These are phyloP conservation scores for Rubus idaeus DNA, from an alignment of 306 rosid genomes.

Conservation along the genomic window DNA sequence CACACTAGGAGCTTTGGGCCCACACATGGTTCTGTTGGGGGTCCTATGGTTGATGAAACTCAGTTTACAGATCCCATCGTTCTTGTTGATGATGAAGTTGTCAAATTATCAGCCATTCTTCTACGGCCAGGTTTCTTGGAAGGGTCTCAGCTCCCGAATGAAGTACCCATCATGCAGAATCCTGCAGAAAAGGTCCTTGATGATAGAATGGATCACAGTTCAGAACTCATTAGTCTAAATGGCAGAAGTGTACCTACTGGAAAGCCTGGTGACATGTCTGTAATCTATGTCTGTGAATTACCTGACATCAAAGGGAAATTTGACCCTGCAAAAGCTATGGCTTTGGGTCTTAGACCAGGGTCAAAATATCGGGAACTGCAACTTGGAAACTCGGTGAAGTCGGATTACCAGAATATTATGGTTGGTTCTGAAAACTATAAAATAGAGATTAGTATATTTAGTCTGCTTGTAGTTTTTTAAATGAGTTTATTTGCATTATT, in stretches of 20 bases:
- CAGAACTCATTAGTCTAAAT: slow-evolving; percentile 33
- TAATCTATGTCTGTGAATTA: slow-evolving; percentile 78
- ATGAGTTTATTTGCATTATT: slow-evolving; percentile 17
- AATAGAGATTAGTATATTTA: slow-evolving; percentile 3
- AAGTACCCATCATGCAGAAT: slow-evolving; percentile 3
- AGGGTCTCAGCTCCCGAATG: slow-evolving; percentile 22
- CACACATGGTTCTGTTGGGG: slow-evolving; percentile 26
- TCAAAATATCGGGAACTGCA: slow-evolving; percentile 78
- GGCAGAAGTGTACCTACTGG: slow-evolving; percentile 24
- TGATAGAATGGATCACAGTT: slow-evolving; percentile 28
- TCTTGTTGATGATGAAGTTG: slow-evolving; percentile 77
- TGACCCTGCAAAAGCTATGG: slow-evolving; percentile 70
- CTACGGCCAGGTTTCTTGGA: slow-evolving; percentile 49
- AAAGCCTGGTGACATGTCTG: slow-evolving; percentile 90
- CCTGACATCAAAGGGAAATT: slow-evolving; percentile 90
- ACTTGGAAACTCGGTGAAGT: slow-evolving; percentile 76
- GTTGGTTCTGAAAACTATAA: slow-evolving; percentile 45
- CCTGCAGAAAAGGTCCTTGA: slow-evolving; percentile 29
- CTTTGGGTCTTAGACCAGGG: slow-evolving; percentile 77
- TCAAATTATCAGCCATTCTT: slow-evolving; percentile 81
- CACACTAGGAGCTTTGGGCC: slow-evolving; percentile 90
- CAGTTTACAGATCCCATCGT: slow-evolving; percentile 57
- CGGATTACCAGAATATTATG: slow-evolving; percentile 67
- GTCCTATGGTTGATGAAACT: slow-evolving; percentile 29
- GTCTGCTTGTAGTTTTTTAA: slow-evolving; percentile 8